A percentile compares a stretch with the other conserved stretches of the same genome.
Evolutionary conservation across 1,284 basidiomycete species (phyloP).

Genomic region (Tylopilus sp.): DNA sequence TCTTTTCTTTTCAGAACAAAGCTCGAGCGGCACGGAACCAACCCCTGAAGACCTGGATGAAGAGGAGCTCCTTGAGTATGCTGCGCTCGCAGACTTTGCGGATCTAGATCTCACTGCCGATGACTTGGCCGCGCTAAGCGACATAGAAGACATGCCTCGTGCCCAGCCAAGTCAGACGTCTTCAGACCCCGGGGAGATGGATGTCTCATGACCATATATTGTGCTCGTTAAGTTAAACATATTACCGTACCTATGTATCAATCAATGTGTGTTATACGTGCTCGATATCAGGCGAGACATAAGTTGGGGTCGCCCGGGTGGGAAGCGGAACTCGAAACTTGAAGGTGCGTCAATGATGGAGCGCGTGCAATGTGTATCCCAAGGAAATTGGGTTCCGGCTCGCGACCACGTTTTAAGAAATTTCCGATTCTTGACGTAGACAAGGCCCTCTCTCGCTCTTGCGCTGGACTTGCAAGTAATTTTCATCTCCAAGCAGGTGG

Average conservation of each 20-base stretch:
- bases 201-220: slow-evolving; percentile 34
- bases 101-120: slow-evolving; percentile 48
- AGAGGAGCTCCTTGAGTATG: slow-evolving; percentile 70
- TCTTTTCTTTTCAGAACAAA: slow-evolving; percentile 15
- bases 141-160: slow-evolving; percentile 30
- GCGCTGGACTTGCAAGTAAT: too few relatives aligned
- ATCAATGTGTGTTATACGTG: slow-evolving; percentile 8
- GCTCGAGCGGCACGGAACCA: slow-evolving; percentile 28
- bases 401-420: too few relatives aligned
- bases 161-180: slow-evolving; percentile 3
- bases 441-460: too few relatives aligned
- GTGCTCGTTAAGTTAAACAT: neutral
- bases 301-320: too few relatives aligned
- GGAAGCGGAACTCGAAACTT: too few relatives aligned
- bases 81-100: slow-evolving; percentile 62
- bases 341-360: too few relatives aligned
- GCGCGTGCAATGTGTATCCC: too few relatives aligned
- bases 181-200: slow-evolving; percentile 29
- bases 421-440: too few relatives aligned
- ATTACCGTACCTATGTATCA: slow-evolving; percentile 18
- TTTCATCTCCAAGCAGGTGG: too few relatives aligned
- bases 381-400: too few relatives aligned
- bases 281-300: neutral
- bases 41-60: slow-evolving; percentile 61
- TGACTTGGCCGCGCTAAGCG: slow-evolving; percentile 27